These are phyloP conservation scores for Penicillium bialowiezense DNA, from an alignment of 495 filamentous ascomycete genomes.

Conservation along the genomic window DNA sequence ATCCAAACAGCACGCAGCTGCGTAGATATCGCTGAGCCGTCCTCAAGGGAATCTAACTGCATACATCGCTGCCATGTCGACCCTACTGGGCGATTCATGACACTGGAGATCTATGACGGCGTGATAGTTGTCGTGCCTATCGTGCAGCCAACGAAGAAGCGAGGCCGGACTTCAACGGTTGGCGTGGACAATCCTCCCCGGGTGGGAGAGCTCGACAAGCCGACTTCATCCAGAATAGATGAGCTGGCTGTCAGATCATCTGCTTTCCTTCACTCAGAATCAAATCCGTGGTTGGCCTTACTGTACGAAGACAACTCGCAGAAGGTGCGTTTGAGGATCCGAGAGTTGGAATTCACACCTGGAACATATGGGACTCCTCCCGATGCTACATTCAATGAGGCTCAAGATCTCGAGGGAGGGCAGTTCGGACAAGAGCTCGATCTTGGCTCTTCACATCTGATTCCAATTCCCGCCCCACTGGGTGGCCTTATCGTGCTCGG, in stretches of 20 bases:
- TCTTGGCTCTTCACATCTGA: constrained; percentile 72
- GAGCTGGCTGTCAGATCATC: constrained; percentile 85
- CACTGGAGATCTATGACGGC: constrained; percentile 84
- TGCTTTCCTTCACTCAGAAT: constrained; percentile 73
- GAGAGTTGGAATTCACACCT: constrained; percentile 51
- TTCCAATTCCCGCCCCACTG: constrained; percentile 69
- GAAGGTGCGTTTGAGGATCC: constrained; percentile 60
- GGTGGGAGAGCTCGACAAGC: constrained; percentile 61
- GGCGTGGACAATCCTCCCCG: constrained; percentile 36
- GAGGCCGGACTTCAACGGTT: constrained; percentile 22
- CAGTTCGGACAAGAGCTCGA: constrained; percentile 60
- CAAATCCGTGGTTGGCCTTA: constrained; percentile 75
- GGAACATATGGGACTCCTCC: constrained; percentile 43
- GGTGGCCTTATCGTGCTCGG: constrained; percentile 79
- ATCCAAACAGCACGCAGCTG: constrained; percentile 68
- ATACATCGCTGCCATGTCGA: constrained; percentile 78
- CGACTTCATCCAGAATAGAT: constrained; percentile 70
- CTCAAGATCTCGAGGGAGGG: constrained; percentile 32
- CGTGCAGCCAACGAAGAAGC: constrained; percentile 58
- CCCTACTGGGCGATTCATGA: constrained; percentile 77
- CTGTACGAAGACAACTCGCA: constrained; percentile 72
- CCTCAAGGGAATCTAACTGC: constrained; percentile 73
- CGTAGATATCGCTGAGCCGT: constrained; percentile 72
- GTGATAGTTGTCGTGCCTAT: constrained; percentile 75
- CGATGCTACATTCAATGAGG: constrained; percentile 51